Percentiles rank a stretch among this genome's conserved stretches.
phyloP scores from a whole-genome alignment of 176 grass and related monocot species.

The Alloteropsis semialata region DNA sequence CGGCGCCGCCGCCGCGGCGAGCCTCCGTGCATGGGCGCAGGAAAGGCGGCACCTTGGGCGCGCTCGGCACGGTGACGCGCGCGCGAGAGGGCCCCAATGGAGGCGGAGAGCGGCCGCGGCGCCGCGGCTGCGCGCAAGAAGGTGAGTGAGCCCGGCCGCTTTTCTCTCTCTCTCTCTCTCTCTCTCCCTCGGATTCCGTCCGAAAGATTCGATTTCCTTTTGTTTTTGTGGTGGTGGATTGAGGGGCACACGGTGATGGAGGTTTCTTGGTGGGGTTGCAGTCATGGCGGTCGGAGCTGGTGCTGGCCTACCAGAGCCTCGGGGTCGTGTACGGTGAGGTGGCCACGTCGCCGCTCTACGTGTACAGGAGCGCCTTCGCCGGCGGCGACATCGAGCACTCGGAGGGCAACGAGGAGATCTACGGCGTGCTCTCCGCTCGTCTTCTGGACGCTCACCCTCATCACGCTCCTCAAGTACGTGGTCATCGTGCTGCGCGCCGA shows the following conservation, averaged over 20 bases:
- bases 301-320: conserved; percentile 88
- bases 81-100: conserved; percentile 9
- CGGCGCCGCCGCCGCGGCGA: neutral
- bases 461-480: conserved; percentile 90
- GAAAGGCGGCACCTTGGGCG: conserved; percentile 24
- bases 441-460: conserved; percentile 93
- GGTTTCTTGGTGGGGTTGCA: conserved; percentile 36
- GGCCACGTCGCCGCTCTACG: conserved; percentile 86
- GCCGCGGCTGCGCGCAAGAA: conserved; percentile 24
- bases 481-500: conserved; percentile 83
- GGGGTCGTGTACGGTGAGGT: conserved; percentile 93
- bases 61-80: neutral
- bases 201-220: neutral
- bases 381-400: conserved; percentile 89
- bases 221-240: neutral
- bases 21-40: neutral
- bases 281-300: conserved; percentile 51
- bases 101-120: conserved; percentile 23
- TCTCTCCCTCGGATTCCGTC: neutral
- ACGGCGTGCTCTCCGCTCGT: conserved; percentile 93
- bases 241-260: neutral
- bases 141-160: conserved; percentile 5
- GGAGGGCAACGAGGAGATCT: conserved; percentile 91
- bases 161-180: neutral
- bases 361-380: conserved; percentile 83